phyloP scores from a whole-genome alignment of 257 asterid species.

The Galeopsis tetrahit region DNA sequence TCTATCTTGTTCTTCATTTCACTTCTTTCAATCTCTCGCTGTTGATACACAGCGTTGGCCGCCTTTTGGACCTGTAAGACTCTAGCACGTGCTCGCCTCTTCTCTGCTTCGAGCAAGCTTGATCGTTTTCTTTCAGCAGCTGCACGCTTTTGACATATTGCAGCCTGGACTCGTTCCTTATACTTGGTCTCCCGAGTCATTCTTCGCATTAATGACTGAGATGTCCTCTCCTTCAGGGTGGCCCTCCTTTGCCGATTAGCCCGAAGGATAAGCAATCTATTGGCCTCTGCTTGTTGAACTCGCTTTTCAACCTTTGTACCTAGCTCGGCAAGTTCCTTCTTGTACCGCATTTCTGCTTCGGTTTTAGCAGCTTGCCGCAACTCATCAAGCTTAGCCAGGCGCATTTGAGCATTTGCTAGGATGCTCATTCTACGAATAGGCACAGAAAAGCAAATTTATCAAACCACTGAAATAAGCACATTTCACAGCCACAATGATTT shows the following conservation, averaged over 20 bases:
- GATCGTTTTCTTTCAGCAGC: slow-evolving; percentile 87
- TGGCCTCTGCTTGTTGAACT: slow-evolving; percentile 88
- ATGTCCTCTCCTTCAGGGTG: slow-evolving; percentile 76
- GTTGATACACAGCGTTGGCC: slow-evolving; percentile 66
- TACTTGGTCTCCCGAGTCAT: slow-evolving; percentile 84
- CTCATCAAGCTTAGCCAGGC: slow-evolving; percentile 90
- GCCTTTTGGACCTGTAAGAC: slow-evolving; percentile 72
- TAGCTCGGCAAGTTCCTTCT: slow-evolving; percentile 80
- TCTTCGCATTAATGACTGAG: slow-evolving; percentile 75
- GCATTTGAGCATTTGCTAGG: slow-evolving; percentile 74
- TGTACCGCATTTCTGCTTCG: slow-evolving; percentile 73
- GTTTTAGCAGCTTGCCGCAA: slow-evolving; percentile 86
- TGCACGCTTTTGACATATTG: slow-evolving; percentile 87
- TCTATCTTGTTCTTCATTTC: slow-evolving; percentile 82
- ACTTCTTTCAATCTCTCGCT: slow-evolving; percentile 78
- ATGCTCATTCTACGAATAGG: slow-evolving; percentile 66
- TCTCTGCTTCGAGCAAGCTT: slow-evolving; percentile 91
- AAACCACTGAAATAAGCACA: slow-evolving; percentile 10
- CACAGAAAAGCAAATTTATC: not conserved
- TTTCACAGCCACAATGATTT: not conserved
- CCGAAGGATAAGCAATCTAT: slow-evolving; percentile 78
- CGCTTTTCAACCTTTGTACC: slow-evolving; percentile 84
- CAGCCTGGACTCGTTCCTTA: slow-evolving; percentile 85
- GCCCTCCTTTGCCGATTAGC: slow-evolving; percentile 84
- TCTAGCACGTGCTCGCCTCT: slow-evolving; percentile 74